These are phyloP conservation scores for Podospora pseudoanserina DNA, from an alignment of 495 filamentous ascomycete genomes.

Conservation along the genomic window DNA sequence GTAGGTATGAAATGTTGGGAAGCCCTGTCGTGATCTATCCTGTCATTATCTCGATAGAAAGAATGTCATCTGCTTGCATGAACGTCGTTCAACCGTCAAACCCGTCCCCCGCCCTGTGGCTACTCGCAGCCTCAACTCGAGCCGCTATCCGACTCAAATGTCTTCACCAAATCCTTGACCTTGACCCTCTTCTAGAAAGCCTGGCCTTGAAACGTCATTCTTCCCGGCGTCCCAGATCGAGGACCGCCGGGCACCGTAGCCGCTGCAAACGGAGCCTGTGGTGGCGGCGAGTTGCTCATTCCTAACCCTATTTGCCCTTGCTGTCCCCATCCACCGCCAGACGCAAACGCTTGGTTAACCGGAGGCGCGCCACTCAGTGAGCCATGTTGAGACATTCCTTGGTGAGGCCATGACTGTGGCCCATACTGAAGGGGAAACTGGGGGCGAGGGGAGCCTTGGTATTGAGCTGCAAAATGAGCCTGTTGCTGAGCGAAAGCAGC, in stretches of 20 bases:
- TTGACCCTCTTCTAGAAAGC: conserved; percentile 33
- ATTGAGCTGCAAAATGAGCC: conserved; percentile 20
- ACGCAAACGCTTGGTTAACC: conserved; percentile 9
- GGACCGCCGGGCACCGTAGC: conserved; percentile 15
- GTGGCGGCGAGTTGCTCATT: conserved; percentile 26
- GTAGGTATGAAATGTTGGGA: background rate
- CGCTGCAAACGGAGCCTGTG: conserved; percentile 32
- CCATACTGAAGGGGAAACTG: conserved; percentile 16
- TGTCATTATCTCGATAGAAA: background rate
- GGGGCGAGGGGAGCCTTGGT: conserved; percentile 1
- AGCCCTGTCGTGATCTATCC: background rate
- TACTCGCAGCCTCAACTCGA: background rate
- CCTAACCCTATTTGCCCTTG: conserved; percentile 24
- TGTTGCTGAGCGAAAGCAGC: conserved; percentile 38
- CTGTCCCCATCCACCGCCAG: conserved; percentile 19
- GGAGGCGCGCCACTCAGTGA: conserved; percentile 11
- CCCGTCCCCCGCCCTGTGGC: background rate
- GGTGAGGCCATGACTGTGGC: conserved; percentile 13
- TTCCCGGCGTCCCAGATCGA: conserved; percentile 31
- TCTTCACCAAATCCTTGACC: conserved; percentile 21
- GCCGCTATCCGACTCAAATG: conserved; percentile 15
- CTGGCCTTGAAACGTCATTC: conserved; percentile 37
- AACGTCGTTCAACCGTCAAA: background rate
- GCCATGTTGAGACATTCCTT: conserved; percentile 20
- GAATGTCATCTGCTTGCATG: background rate